Evolutionary conservation across 2,329 filamentous ascomycete genomes (phyloP).

Genomic region (Fusarium sacchari): DNA sequence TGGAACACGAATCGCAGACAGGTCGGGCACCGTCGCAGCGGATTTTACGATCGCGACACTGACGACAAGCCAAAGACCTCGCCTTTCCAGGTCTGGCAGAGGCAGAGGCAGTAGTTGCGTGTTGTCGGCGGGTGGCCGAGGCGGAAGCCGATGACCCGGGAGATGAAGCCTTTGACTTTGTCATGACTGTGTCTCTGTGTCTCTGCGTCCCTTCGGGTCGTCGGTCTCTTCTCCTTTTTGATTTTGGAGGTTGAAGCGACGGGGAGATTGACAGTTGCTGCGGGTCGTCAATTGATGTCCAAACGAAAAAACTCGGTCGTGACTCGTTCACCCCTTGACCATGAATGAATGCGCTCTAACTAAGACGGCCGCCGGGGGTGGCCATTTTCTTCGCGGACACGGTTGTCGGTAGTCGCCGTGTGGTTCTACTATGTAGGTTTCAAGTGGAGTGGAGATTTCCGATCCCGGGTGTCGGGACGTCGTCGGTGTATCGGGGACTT

Average conservation of each 20-base stretch:
- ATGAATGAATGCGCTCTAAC: conserved; percentile 3
- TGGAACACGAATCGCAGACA: conserved; percentile 42
- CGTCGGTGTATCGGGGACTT: conserved; percentile 5
- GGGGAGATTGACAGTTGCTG: conserved; percentile 3
- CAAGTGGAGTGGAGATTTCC: conserved; percentile 21
- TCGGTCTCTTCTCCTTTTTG: not conserved
- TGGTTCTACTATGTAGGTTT: not conserved
- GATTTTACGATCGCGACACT: conserved; percentile 46
- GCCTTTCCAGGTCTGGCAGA: conserved; percentile 35
- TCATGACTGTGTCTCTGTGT: conserved; percentile 1
- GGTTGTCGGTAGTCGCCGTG: conserved; percentile 32
- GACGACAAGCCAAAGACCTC: conserved; percentile 42
- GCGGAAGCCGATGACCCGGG: conserved; percentile 34
- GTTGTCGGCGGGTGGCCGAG: conserved; percentile 34
- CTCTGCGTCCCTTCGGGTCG: not conserved
- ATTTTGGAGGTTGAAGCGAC: not conserved
- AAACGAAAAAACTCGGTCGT: not conserved
- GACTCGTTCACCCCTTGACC: conserved; percentile 5
- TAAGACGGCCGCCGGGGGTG: conserved; percentile 37
- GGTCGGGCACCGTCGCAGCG: conserved; percentile 44
- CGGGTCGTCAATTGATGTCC: not conserved
- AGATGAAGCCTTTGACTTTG: conserved; percentile 19
- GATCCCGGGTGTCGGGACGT: conserved; percentile 28
- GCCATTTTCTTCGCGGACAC: conserved; percentile 25
- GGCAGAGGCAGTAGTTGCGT: not conserved